Evolutionary conservation across 805 yeast genomes (phyloP).

Genomic region (Diddensiella santjacobensis): DNA sequence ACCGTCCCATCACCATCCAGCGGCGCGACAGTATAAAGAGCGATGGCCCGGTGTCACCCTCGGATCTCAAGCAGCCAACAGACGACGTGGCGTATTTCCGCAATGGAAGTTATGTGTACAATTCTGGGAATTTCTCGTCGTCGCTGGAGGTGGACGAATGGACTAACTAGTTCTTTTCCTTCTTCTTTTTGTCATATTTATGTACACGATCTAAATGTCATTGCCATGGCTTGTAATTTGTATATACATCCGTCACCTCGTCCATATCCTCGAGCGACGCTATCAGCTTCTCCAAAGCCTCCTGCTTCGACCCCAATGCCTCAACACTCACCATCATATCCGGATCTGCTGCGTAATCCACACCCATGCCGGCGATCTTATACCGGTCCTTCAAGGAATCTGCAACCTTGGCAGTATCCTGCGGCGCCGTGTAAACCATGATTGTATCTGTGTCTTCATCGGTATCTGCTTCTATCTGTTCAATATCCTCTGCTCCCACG

Average conservation of each 20-base stretch:
- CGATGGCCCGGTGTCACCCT: not conserved
- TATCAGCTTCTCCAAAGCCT: conserved; percentile 53
- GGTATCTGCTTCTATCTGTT: conserved; percentile 39
- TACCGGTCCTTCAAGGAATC: conserved; percentile 50
- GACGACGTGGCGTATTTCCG: not conserved
- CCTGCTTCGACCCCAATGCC: conserved; percentile 41
- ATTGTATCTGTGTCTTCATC: conserved; percentile 32
- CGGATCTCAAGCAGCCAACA: not conserved
- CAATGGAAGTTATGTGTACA: not conserved
- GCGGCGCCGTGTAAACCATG: conserved; percentile 60
- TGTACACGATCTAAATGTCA: not conserved
- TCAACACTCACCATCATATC: conserved; percentile 40
- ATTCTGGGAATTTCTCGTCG: not conserved
- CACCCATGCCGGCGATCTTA: conserved; percentile 65
- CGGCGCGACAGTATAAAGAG: not conserved
- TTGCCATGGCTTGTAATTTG: not conserved
- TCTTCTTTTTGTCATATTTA: not conserved
- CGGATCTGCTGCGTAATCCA: conserved; percentile 59
- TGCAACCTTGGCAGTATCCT: conserved; percentile 59
- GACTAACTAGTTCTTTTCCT: not conserved
- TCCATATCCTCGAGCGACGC: conserved; percentile 68
- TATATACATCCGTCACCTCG: conserved; percentile 75
- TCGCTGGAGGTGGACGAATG: not conserved
- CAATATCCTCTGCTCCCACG: conserved; percentile 61
- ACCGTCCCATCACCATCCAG: not conserved